phyloP scores from a whole-genome alignment of 257 asterid genomes.

The Solanum ahanhuiri region DNA sequence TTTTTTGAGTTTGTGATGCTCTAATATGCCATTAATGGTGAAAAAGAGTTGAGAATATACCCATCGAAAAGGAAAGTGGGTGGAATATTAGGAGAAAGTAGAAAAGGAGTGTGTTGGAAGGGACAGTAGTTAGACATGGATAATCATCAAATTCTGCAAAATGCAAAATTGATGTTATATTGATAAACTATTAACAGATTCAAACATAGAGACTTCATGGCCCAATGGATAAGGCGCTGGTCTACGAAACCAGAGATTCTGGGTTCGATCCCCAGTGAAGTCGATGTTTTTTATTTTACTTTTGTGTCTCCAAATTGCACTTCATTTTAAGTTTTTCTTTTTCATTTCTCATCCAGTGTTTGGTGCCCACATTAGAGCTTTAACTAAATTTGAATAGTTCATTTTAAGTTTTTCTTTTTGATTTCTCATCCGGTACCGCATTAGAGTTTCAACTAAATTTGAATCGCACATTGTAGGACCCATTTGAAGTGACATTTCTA shows the following conservation, averaged over 20 bases:
- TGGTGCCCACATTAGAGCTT: too few relatives aligned
- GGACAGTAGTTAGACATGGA: neutral
- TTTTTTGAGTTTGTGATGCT: neutral
- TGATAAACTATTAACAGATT: rapidly evolving
- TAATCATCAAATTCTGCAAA: neutral
- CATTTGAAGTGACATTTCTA: too few relatives aligned
- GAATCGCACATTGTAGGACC: too few relatives aligned
- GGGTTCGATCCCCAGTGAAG: constrained; percentile 93
- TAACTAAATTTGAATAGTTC: too few relatives aligned
- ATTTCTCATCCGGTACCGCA: too few relatives aligned
- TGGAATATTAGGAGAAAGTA: neutral
- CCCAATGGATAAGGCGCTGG: constrained; percentile 99
- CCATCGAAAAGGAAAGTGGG: neutral
- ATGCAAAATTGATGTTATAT: neutral
- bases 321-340: too few relatives aligned
- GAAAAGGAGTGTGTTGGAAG: neutral
- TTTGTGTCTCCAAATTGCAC: too few relatives aligned
- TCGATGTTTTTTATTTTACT: neutral
- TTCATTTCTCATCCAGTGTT: too few relatives aligned
- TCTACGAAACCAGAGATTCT: constrained; percentile 99
- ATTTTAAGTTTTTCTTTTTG: too few relatives aligned
- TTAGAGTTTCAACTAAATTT: too few relatives aligned
- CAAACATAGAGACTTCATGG: neutral
- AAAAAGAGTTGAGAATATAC: neutral
- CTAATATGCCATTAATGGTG: neutral